phyloP scores from a whole-genome alignment of 176 grass and related monocot genomes.

The Aegilops bicornis region DNA sequence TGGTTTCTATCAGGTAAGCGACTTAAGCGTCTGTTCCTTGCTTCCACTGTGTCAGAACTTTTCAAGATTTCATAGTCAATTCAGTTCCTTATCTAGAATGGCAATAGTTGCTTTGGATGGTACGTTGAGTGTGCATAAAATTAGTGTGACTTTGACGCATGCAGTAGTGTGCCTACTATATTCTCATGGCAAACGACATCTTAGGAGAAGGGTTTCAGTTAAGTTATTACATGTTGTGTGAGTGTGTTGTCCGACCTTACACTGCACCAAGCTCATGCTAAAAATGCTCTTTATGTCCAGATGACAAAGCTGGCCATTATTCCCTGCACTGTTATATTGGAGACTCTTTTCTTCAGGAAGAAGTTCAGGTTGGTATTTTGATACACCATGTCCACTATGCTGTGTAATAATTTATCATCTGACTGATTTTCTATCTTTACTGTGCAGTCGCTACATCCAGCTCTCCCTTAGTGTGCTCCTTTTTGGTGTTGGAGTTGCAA shows the following conservation, averaged over 20 bases:
- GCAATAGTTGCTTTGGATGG: not conserved
- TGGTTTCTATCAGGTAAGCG: conserved; percentile 93
- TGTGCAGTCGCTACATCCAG: conserved; percentile 81
- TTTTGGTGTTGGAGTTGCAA: conserved; percentile 94
- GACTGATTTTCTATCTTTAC: conserved; percentile 14
- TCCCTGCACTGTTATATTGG: conserved; percentile 93
- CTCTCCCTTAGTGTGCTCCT: conserved; percentile 88
- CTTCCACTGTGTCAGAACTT: conserved; percentile 12
- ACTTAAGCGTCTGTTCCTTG: not conserved
- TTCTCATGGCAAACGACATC: not conserved
- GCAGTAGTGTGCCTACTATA: conserved; percentile 3
- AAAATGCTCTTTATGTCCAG: conserved; percentile 58
- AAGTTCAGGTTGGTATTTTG: conserved; percentile 76
- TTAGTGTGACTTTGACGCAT: not conserved
- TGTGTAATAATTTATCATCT: conserved; percentile 7
- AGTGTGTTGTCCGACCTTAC: conserved; percentile 3
- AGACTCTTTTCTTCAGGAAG: conserved; percentile 96
- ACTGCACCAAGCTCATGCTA: conserved; percentile 30
- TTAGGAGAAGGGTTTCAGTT: conserved; percentile 34
- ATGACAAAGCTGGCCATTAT: conserved; percentile 99
- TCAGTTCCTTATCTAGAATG: not conserved
- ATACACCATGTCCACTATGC: conserved; percentile 7
- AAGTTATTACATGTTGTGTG: not conserved
- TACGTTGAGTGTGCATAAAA: conserved; percentile 1
- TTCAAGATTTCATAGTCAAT: not conserved